Percentiles rank a stretch among this genome's conserved stretches.
Evolutionary conservation across 1,284 basidiomycete genomes (phyloP).

Genomic region (Ceratobasidium sp.): DNA sequence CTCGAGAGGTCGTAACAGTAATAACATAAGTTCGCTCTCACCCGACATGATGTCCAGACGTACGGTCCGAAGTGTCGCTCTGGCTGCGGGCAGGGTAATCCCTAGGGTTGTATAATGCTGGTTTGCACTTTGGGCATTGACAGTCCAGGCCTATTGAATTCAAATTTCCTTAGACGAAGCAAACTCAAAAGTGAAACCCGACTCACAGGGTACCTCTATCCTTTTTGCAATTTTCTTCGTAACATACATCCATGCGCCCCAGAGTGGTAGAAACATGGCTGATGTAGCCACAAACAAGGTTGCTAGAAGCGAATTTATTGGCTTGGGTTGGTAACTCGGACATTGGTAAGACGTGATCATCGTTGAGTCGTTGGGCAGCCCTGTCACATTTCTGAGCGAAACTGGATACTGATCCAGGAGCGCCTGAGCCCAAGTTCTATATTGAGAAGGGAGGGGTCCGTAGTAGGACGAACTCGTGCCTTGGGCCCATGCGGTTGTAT

Average conservation of each 20-base stretch:
- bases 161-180: background rate
- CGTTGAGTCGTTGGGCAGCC: background rate
- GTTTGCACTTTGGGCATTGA: too few species aligned
- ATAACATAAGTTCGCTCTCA: too few species aligned
- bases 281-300: slow-evolving; percentile 27
- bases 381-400: background rate
- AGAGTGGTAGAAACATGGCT: slow-evolving; percentile 28
- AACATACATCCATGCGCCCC: slow-evolving; percentile 31
- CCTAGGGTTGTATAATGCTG: too few species aligned
- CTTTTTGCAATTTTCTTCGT: slow-evolving; percentile 17
- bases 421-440: slow-evolving; percentile 32
- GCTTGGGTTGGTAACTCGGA: slow-evolving; percentile 30
- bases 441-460: slow-evolving; percentile 1
- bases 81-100: too few species aligned
- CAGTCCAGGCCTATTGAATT: background rate
- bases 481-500: background rate
- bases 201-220: slow-evolving; percentile 25
- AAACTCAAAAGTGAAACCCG: background rate
- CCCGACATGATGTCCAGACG: too few species aligned
- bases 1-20: too few species aligned
- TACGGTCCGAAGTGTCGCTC: too few species aligned
- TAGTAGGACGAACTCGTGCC: slow-evolving; percentile 15
- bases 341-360: slow-evolving; percentile 33
- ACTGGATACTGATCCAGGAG: background rate
- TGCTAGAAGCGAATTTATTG: background rate